Evolutionary conservation across 108 stramenopile species (phyloP), one percentile per base, ranked within the genome.

Genomic region (Skeletonema grethae): DNA sequence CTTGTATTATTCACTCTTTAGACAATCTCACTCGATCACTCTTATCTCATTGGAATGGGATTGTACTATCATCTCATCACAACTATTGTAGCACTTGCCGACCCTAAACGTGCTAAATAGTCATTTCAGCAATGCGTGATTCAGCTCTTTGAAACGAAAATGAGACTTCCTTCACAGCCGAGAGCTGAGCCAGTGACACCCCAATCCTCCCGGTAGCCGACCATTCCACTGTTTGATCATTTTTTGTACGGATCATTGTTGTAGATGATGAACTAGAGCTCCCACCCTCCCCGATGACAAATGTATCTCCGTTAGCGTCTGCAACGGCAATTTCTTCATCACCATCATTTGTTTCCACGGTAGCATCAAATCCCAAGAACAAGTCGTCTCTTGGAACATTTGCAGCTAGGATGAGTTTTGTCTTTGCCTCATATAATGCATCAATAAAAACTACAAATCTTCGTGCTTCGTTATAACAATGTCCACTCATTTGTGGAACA

Each of bases 401-500:
- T 31, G 83, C 63, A 6, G 69, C 25, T 2, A 82, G 5, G 32
- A 82, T 41, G 1, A 82, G 39, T 16, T 60, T 63, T 16, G 73
- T 70, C 48, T 53, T 61, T n/a, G 72, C 61, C 61, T 91, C 90
- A 57, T 91, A 91, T 32, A 84, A 13, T 58, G 84, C 79, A 76
- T 91, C 90, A 9, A 91, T 57, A 18, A 91, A 73, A 1, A 80
- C 79, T 59, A 89, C 80, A 68, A 90, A 88, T 18, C 89, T 79
- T 7, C 86, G 57, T 38, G 86, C 78, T 28, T 66, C 70, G 43
- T 87, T 80, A 66, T 81, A 80, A 15, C 13, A 24, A 41, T 69
- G 28, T 6, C 64, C 73, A 56, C 39, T 43, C 34, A 80, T 25
- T 16, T 70, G 59, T 20, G 85, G 71, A 28, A 79, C 63, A 12